Base-by-base conservation (phyloP, 1,139 yeast species). In the Kodamaea alishanica region DNA sequence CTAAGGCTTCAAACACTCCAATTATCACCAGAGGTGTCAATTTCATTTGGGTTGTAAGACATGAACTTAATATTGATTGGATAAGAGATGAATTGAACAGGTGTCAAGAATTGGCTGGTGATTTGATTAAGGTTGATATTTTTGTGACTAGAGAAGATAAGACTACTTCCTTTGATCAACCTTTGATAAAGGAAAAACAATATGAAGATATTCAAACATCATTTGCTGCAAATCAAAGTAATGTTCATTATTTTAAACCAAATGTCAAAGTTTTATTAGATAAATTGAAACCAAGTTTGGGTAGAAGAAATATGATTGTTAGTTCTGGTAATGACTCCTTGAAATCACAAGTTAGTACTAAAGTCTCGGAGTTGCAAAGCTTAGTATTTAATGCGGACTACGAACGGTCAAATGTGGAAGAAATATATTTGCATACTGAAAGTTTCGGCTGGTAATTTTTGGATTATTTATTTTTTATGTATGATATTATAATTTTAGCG, bases 391-490 rank as follows among this genome's bases (percentile, higher is more conserved):
- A 64, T 43, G 55, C 54, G 33, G 69, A 61, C 40, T 30, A 50
- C n/a, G 40, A 48, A 38, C 35, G 28, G 2, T 44, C 52, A 3
- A 53, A 63, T 8, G 63, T 69, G 4, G 71, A 70, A 32, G 85
- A 80, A 52, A 63, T 80, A 8, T 77, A 65, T 47, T 56, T 80
- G 34, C 84, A 80, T 47, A 75, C 81, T 0, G 85, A 80, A 49
- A 57, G 72, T 25, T 80, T 77, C 54, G 80, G 80, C 0, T 79
- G 82, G 83, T 78, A 48, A 48, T 5, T 22, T 15, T 15, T 15
- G 20, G 20, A 15, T 3, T 15, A 15, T 15, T 15, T 15, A 15
- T n/a, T n/a, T n/a, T 20, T 10, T 31, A 8, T 27, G 7, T 9
- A 10, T 23, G 9, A 23, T 31, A 28, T 28, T 2, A 12, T 28